Percentiles rank a stretch among this genome's conserved stretches.
Conservation (phyloP, 2,329 filamentous ascomycete species). For the Aspergillus phoenicis region DNA sequence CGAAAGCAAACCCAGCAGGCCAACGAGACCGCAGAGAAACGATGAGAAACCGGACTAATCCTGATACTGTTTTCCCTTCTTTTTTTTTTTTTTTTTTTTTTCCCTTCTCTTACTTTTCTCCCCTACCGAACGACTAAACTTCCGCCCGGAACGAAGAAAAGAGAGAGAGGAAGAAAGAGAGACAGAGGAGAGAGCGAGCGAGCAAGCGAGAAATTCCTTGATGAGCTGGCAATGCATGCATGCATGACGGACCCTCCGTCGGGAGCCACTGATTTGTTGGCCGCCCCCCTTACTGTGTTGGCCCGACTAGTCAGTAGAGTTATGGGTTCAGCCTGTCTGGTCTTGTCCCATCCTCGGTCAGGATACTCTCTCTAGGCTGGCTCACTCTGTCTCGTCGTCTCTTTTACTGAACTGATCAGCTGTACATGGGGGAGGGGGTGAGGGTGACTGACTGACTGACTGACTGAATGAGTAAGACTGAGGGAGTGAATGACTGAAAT, state of each 20-base stretch:
- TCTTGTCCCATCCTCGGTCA: neutral
- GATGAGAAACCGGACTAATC: slow-evolving; percentile 1
- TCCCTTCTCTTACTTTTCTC: neutral
- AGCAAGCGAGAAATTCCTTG: slow-evolving; percentile 8
- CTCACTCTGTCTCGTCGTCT: no score
- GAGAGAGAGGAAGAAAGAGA: neutral
- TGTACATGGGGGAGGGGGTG: neutral
- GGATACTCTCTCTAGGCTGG: neutral
- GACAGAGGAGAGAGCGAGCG: no score
- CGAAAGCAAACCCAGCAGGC: slow-evolving; percentile 1
- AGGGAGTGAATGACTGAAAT: no score
- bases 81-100: no score
- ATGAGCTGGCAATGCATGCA: slow-evolving; percentile 38
- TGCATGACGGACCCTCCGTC: slow-evolving; percentile 27
- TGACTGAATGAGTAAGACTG: no score
- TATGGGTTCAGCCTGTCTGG: neutral
- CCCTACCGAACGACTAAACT: neutral
- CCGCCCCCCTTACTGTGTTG: slow-evolving; percentile 27
- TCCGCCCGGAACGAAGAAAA: neutral
- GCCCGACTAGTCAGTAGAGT: neutral
- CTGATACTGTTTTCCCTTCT: neutral
- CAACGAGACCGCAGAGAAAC: neutral
- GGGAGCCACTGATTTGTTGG: slow-evolving; percentile 30
- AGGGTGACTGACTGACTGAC: no score
- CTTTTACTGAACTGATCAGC: slow-evolving; percentile 1